Evolutionary conservation across 345 rosid species (phyloP).

Genomic region (Cardamine chenopodiifolia): DNA sequence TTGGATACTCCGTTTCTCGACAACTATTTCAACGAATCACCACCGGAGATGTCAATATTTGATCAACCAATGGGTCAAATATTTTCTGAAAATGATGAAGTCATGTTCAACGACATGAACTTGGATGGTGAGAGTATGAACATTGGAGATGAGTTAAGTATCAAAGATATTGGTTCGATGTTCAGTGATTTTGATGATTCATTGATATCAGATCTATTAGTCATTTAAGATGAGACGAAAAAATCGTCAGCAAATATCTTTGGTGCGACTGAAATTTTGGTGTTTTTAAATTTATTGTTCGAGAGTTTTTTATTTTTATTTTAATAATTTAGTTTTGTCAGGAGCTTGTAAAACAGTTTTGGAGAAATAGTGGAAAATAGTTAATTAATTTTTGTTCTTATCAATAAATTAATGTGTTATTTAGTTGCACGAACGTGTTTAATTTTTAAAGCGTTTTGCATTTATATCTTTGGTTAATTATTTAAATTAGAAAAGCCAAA

Average conservation of each 20-base stretch:
- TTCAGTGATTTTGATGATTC: constrained; percentile 80
- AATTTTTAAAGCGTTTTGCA: background rate
- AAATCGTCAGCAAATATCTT: constrained; percentile 21
- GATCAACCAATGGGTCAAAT: constrained; percentile 45
- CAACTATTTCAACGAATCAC: constrained; percentile 58
- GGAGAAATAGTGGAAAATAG: constrained; percentile 37
- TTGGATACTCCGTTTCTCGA: constrained; percentile 58
- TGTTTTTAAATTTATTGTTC: constrained; percentile 12
- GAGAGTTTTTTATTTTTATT: constrained; percentile 11
- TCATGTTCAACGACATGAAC: constrained; percentile 49
- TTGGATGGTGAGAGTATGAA: constrained; percentile 40
- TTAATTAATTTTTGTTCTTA: background rate
- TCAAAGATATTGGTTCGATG: constrained; percentile 50
- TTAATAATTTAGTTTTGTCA: constrained; percentile 43
- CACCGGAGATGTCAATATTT: constrained; percentile 56
- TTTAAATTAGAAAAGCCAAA: constrained; percentile 38
- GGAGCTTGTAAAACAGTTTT: constrained; percentile 45
- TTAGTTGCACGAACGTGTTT: constrained; percentile 45
- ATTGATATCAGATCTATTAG: constrained; percentile 60
- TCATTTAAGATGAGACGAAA: constrained; percentile 41
- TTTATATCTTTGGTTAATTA: constrained; percentile 7
- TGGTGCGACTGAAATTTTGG: constrained; percentile 41
- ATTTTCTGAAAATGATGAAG: constrained; percentile 46
- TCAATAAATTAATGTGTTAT: constrained; percentile 21
- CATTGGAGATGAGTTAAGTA: constrained; percentile 44